A percentile compares a stretch with the other conserved stretches of the same genome.
Evolutionary conservation across 2,329 filamentous ascomycete species (phyloP).

Genomic region (Dothistroma septosporum): DNA sequence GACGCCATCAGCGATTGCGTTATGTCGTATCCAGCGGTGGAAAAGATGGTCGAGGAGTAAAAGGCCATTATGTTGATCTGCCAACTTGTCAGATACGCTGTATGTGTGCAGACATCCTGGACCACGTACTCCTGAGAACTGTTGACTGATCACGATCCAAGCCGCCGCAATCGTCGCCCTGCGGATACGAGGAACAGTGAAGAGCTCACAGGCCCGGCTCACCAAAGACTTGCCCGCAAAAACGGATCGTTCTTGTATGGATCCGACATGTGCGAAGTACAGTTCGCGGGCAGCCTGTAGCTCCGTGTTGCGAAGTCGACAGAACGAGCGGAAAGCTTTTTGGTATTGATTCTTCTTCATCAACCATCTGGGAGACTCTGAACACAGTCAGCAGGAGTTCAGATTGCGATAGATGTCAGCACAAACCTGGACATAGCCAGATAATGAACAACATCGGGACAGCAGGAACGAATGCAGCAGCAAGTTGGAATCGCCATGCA

Average conservation of each 20-base stretch:
- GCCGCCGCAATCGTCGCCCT: slow-evolving; percentile 22
- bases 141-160: slow-evolving; percentile 23
- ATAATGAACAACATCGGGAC: slow-evolving; percentile 52
- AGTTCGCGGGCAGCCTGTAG: slow-evolving; percentile 5
- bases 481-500: slow-evolving; percentile 59
- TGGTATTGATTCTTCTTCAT: slow-evolving; percentile 19
- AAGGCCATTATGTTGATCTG: slow-evolving; percentile 35
- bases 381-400: background rate
- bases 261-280: slow-evolving; percentile 27
- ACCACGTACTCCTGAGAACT: slow-evolving; percentile 5
- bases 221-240: slow-evolving; percentile 4
- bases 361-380: slow-evolving; percentile 29
- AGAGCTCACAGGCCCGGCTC: slow-evolving; percentile 20
- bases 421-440: slow-evolving; percentile 42
- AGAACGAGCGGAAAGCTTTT: background rate
- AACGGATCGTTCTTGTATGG: slow-evolving; percentile 20
- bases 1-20: slow-evolving; percentile 52
- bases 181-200: slow-evolving; percentile 25
- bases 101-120: background rate
- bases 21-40: slow-evolving; percentile 35
- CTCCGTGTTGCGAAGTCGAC: background rate
- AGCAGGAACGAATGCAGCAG: slow-evolving; percentile 62
- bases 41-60: slow-evolving; percentile 34
- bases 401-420: no score
- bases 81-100: background rate